Evolutionary conservation across 139 green algal species (phyloP), one percentile per base, ranked within the genome.

Genomic region (Diplosphaera chodatii): DNA sequence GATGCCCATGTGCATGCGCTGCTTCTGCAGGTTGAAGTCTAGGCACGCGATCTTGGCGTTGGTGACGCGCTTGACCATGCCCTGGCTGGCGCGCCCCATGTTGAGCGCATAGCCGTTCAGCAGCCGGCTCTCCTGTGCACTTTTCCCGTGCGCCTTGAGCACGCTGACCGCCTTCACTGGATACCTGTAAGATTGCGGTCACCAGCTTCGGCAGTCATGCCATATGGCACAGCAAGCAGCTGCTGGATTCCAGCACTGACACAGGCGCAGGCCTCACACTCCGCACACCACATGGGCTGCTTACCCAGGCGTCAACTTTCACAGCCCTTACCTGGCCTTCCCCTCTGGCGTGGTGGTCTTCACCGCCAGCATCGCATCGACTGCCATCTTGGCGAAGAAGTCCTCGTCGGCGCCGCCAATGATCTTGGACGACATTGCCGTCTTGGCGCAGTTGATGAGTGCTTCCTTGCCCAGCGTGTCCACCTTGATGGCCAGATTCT

Each of bases 61-160:
- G 22, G 69, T 67, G 25, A 91, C 78, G 8, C 64, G 40, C 72
- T 85, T 85, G 33, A 79, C 70, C 84, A 90, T 90, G 69, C 83
- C 83, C 80, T 95, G 87, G 55, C 92, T 91, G 22, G 96, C 92
- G 3, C 93, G 78, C 1, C 82, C 88, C 69, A 93, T 79, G 88
- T 97, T 97, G 71, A 99, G 81, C 5, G 96, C 96, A 72, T 99
- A 99, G 4, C 96, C 96, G 32, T 94, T 83, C n/a, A 99, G 79
- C 40, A 99, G 79, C 33, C 66, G 33, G 59, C 80, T 92, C 71
- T 99, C 95, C 32, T 82, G 78, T 0, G 89, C 84, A 66, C 80
- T 91, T 78, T 96, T 96, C 32, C 96, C 96, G 76, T 97, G 93
- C 28, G 96, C 96, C 77, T 99, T 99, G 13, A 99, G 87, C 40